Evolutionary conservation across 2,329 filamentous ascomycete species (phyloP).

Genomic region (Beauveria sp.): DNA sequence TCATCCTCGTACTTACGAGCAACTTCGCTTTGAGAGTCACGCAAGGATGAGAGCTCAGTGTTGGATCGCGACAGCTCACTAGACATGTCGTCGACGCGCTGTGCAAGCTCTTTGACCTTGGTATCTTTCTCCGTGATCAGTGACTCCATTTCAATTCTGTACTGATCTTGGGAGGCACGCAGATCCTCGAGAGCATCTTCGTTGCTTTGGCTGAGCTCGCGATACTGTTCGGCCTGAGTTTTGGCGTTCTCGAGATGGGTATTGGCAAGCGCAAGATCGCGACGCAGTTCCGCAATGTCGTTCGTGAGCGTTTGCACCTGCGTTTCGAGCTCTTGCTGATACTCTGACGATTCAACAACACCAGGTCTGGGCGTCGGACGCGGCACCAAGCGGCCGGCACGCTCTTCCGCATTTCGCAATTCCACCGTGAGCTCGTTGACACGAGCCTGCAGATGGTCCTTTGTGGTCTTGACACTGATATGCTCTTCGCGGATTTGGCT

Average conservation of each 20-base stretch:
- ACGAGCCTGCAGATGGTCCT: conserved; percentile 80
- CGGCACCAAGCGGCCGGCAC: conserved; percentile 73
- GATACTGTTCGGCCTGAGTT: conserved; percentile 78
- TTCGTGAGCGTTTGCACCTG: conserved; percentile 73
- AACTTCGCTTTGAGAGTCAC: conserved; percentile 72
- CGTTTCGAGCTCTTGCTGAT: conserved; percentile 45
- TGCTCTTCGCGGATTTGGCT: conserved; percentile 79
- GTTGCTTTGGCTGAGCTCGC: conserved; percentile 73
- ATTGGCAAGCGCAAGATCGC: conserved; percentile 73
- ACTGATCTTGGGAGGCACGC: conserved; percentile 74
- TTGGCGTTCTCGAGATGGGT: conserved; percentile 76
- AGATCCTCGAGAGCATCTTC: conserved; percentile 82
- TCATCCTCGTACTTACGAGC: conserved; percentile 69
- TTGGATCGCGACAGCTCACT: conserved; percentile 76
- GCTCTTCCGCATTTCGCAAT: conserved; percentile 81
- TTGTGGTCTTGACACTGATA: conserved; percentile 74
- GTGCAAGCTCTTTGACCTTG: conserved; percentile 72
- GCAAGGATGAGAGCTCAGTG: conserved; percentile 69
- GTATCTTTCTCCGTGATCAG: conserved; percentile 69
- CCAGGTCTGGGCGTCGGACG: conserved; percentile 58
- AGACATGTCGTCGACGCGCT: conserved; percentile 76
- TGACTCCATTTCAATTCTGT: conserved; percentile 75
- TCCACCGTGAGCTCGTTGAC: conserved; percentile 87
- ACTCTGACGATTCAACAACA: conserved; percentile 34
- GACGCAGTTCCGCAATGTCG: conserved; percentile 79